Evolutionary conservation across 495 filamentous ascomycete species (phyloP), one percentile per base, ranked within the genome.

Genomic region (Penicillium lividum): DNA sequence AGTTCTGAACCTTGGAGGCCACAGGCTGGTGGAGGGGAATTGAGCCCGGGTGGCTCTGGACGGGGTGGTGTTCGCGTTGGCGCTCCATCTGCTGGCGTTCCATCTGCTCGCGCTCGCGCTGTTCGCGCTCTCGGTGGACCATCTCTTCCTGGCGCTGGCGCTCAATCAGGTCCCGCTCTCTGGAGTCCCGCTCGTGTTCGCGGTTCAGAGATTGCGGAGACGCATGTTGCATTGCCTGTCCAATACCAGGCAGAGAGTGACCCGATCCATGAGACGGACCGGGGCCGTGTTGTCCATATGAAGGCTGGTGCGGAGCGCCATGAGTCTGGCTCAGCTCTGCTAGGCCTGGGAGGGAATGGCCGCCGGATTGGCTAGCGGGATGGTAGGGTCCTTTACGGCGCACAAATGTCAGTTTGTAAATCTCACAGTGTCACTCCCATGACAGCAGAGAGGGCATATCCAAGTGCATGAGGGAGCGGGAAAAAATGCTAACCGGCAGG

Each of bases 1-100:
- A 85, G 53, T 86, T 88, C 7, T 90, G 78, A 15, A 91, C 83
- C 64, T 90, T 84, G 42, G 89, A 91, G 44, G 92, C 92, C 49
- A 96, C 90, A 3, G 92, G 92, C 67, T 97, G 92, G 68, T 97
- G 92, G 63, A 97, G 83, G 29, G 90, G 90, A 50, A 96, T 87
- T 0, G 91, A 88, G 34, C 86, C 89, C 11, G 89, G 85, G 61
- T 90, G 91, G 70, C 89, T 92, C 68, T 95, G 90, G 59, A 92
- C 90, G 13, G 89, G 85, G 45, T 87, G 84, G 42, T 90, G 84
- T 60, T 85, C 73, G 30, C 81, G 71, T 66, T 77, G 79, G 40
- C 76, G 74, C 46, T 86, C 82, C n/a, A 78, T 66, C 56, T 75
- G 74, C 61, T 77, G 79, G n/a, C 77, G 72, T 45, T 86, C 82